phyloP scores from a whole-genome alignment of 352 stramenopile species.

The Pythium volutum region DNA sequence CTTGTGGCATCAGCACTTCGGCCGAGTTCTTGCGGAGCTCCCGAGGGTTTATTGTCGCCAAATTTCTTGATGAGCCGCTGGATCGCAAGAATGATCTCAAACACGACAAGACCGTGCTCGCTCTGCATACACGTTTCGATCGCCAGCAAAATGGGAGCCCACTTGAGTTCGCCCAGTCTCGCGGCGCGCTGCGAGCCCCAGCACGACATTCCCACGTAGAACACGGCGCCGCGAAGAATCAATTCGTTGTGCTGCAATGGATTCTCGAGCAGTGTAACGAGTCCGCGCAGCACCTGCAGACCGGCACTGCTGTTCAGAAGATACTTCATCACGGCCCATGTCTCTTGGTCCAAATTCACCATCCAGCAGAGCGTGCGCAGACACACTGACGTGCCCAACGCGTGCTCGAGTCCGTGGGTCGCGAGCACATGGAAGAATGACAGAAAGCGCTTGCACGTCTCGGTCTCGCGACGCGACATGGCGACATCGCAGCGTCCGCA shows the following conservation, averaged over 20 bases:
- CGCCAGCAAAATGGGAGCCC: constrained; percentile 64
- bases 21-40: not conserved
- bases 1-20: not conserved
- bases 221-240: constrained; percentile 79
- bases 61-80: constrained; percentile 89
- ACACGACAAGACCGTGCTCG: constrained; percentile 77
- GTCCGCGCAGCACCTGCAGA: constrained; percentile 65
- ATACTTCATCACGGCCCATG: constrained; percentile 81
- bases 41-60: constrained; percentile 28
- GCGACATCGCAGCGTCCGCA: constrained; percentile 64
- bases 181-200: constrained; percentile 81
- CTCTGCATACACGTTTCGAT: constrained; percentile 60
- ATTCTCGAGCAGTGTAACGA: constrained; percentile 74
- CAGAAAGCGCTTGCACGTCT: constrained; percentile 69
- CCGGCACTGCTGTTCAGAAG: constrained; percentile 59
- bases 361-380: constrained; percentile 79
- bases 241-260: constrained; percentile 52
- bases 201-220: constrained; percentile 88
- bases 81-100: constrained; percentile 84
- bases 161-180: constrained; percentile 73
- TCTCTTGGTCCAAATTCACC: constrained; percentile 81
- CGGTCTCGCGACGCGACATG: constrained; percentile 66
- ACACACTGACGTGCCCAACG: constrained; percentile 54
- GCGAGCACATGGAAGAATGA: constrained; percentile 76
- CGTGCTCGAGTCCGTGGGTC: constrained; percentile 54